Base-by-base conservation (phyloP, 75 land plant genomes). In the Cunninghamia lanceolata region DNA sequence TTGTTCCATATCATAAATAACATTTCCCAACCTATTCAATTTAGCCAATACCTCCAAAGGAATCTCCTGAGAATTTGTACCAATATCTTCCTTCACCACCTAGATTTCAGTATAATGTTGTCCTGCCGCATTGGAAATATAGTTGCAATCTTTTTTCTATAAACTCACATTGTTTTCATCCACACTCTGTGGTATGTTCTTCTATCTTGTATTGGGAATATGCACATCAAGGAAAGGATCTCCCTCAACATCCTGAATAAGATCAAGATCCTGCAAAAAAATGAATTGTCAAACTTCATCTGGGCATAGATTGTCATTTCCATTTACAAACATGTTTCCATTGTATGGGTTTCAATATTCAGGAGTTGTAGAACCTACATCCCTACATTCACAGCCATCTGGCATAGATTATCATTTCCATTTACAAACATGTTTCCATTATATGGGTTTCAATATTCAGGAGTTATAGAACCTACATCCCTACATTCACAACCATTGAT, bases 1-100 rank as follows among this genome's bases (percentile, higher is more conserved):
- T 36, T 94, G 89, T 76, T 97, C 94, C 99, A 97, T 95, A 74
- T 93, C 92, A 36, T 68, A 43, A 46, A 89, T 93, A 84, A 93
- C 11, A 32, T 50, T 75, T 45, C 70, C 90, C 38, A 94, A 87
- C 16, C 92, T 88, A 39, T 38, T 83, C 1, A 47, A 9, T 76
- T 17, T 11, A 76, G 79, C 13, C 13, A 42, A 76, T 76, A 5
- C 40, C 39, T 42, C 15, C 42, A 30, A 76, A 36, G 79, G 79
- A 36, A 76, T 36, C 19, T 76, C 39, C 38, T 38, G 2, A 16
- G 38, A 36, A 38, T 21, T 38, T 38, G 43, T 15, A 38, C 17
- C 79, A 36, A 16, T 38, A 17, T 76, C 79, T 76, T 76, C 21
- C 79, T 76, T 76, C 17, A 38, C 79, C 17, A 15, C 39, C 34